Evolutionary conservation across 208 protist genomes (phyloP).

Genomic region (Acanthamoeba triangularis): DNA sequence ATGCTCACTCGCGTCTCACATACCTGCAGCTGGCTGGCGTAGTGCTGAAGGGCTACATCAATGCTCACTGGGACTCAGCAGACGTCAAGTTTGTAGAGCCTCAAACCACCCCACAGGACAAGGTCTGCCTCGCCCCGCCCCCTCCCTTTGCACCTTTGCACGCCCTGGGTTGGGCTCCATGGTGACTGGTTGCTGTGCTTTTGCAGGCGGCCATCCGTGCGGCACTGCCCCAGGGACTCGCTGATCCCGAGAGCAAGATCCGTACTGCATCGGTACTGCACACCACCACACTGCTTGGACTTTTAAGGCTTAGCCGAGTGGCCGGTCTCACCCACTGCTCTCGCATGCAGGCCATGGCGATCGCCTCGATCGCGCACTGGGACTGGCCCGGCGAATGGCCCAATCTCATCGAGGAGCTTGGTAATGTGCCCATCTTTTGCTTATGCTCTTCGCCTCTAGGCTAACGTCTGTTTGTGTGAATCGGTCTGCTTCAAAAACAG

Average conservation of each 20-base stretch:
- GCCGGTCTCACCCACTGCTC: background rate
- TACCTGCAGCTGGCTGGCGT: constrained; percentile 67
- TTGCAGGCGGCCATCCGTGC: constrained; percentile 50
- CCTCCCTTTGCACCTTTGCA: background rate
- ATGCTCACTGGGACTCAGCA: constrained; percentile 60
- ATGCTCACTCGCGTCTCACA: background rate
- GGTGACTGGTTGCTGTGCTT: background rate
- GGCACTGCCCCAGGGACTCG: constrained; percentile 63
- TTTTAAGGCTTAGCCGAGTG: background rate
- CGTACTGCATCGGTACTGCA: constrained; percentile 40
- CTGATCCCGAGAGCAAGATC: constrained; percentile 79
- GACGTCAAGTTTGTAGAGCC: constrained; percentile 68
- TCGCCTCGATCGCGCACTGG: constrained; percentile 81
- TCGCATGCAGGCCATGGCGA: constrained; percentile 62
- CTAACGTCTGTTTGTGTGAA: background rate
- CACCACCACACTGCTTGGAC: background rate
- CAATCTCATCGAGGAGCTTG: constrained; percentile 67
- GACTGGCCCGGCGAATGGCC: constrained; percentile 81
- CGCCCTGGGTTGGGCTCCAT: background rate
- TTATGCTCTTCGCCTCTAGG: background rate
- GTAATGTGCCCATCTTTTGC: background rate
- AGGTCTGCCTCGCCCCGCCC: background rate
- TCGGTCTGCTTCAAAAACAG: background rate
- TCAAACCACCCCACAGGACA: constrained; percentile 41
- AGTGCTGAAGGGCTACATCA: constrained; percentile 68